Evolutionary conservation across 768 basidiomycete species (phyloP).

Genomic region (Amanita inopinata): DNA sequence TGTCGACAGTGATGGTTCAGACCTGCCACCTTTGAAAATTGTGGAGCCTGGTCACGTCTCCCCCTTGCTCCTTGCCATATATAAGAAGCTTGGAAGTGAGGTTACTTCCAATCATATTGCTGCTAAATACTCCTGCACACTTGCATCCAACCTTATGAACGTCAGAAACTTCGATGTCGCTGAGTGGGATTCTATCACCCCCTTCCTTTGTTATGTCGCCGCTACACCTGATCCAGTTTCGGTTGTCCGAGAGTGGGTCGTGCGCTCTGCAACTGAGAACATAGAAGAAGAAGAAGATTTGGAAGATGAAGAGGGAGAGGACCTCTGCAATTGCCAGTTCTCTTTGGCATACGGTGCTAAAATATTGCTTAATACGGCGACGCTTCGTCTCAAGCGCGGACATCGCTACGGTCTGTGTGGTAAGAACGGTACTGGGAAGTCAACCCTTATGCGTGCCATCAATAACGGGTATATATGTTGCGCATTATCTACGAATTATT

Average conservation of each 20-base stretch:
- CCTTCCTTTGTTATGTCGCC: slow-evolving; percentile 63
- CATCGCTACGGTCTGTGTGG: slow-evolving; percentile 98
- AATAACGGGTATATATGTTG: slow-evolving; percentile 58
- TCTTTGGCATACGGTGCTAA: slow-evolving; percentile 98
- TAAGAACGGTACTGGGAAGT: slow-evolving; percentile 98
- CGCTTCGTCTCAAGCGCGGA: slow-evolving; percentile 94
- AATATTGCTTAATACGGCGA: slow-evolving; percentile 94
- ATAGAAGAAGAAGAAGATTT: slow-evolving; percentile 53
- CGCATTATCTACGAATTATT: slow-evolving; percentile 5
- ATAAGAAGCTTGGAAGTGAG: slow-evolving; percentile 74
- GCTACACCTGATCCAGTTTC: slow-evolving; percentile 55
- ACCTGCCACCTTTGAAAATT: slow-evolving; percentile 78
- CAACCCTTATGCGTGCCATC: slow-evolving; percentile 88
- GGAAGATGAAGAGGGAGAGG: slow-evolving; percentile 96
- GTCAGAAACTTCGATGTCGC: slow-evolving; percentile 86
- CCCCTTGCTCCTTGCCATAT: slow-evolving; percentile 59
- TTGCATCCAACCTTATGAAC: slow-evolving; percentile 83
- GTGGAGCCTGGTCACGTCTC: slow-evolving; percentile 62
- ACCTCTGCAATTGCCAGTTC: slow-evolving; percentile 98
- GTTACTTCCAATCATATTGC: slow-evolving; percentile 49
- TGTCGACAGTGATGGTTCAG: slow-evolving; percentile 71
- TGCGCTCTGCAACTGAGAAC: slow-evolving; percentile 78
- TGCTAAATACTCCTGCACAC: slow-evolving; percentile 59
- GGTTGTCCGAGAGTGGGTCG: slow-evolving; percentile 77
- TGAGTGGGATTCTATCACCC: slow-evolving; percentile 76